Evolutionary conservation across 2,329 filamentous ascomycete species (phyloP), one percentile per base, ranked within the genome.

Genomic region (Trichoderma atrobrunneum): DNA sequence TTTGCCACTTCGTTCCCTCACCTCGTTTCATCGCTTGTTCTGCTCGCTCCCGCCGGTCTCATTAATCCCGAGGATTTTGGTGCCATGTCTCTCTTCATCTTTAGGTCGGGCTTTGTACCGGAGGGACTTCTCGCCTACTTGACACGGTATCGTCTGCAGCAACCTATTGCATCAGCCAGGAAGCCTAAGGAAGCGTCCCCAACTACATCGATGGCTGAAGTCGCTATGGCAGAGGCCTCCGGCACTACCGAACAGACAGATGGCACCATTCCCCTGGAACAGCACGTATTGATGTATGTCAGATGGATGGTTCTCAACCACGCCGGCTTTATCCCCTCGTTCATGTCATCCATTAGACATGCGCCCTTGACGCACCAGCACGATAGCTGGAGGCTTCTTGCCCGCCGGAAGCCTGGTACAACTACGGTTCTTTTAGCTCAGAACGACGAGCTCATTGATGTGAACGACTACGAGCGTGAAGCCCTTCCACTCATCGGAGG

Each of bases 11-110:
- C 90, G 72, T 94, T 95, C 78, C 92, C 93, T 0, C 79, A 88
- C 62, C 84, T 95, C 71, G 86, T 97, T 16, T 86, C 87, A 14
- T 88, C 87, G 11, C 84, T 98, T 26, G 85, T 96, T 12, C 87
- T 97, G 7, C 87, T 98, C 56, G 93, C 94, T 0, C 94, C 95
- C 0, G 87, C 91, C 0, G 95, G 95, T 0, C 85, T 97, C 59
- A 88, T 97, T 75, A 83, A 87, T 56, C 80, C 85, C 0, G 81
- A 85, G 72, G 85, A 85, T 75, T 88, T 90, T 73, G 87, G 87
- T 26, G 79, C 81, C 48, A 74, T 83, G 11, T 85, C 84, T 34
- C 84, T 85, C 54, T 78, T 88, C 69, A 76, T 90, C 66, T 90
- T 89, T 80, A 83, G 81, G n/a, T 85, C 85, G 7, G 87, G 87